These are phyloP conservation scores for Barnettozyma siamensis DNA, from an alignment of 805 yeast genomes.

Conservation along the genomic window DNA sequence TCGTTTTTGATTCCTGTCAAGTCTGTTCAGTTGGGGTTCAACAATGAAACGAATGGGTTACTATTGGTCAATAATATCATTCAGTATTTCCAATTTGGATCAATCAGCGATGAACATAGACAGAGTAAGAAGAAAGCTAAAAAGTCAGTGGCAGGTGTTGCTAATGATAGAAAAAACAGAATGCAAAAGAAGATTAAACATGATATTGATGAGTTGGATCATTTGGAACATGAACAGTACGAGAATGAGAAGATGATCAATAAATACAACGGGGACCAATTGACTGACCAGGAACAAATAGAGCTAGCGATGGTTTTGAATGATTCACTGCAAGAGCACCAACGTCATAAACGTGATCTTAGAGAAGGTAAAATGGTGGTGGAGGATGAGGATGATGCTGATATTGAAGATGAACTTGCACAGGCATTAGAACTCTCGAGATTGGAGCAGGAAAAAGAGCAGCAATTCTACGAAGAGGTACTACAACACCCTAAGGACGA, in stretches of 20 bases:
- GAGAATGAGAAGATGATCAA: constrained; percentile 13
- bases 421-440: constrained; percentile 8
- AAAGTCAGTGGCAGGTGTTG: constrained; percentile 14
- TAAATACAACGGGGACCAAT: constrained; percentile 21
- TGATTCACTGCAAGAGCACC: constrained; percentile 15
- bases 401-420: constrained; percentile 13
- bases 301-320: constrained; percentile 25
- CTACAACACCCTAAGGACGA: neutral
- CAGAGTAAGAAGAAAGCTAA: constrained; percentile 4
- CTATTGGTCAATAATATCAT: constrained; percentile 15
- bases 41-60: constrained; percentile 15
- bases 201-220: constrained; percentile 20
- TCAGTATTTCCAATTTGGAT: constrained; percentile 23
- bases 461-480: neutral
- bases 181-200: constrained; percentile 15
- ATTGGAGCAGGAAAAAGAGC: neutral
- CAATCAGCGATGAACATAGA: neutral
- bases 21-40: constrained; percentile 10
- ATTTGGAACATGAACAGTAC: constrained; percentile 11
- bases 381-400: constrained; percentile 1
- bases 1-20: constrained; percentile 14
- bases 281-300: constrained; percentile 18
- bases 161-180: constrained; percentile 18
- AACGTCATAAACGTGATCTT: constrained; percentile 7
- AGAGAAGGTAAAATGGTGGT: neutral